phyloP scores from a whole-genome alignment of 495 filamentous ascomycete genomes.

The Neurospora sublineolata region DNA sequence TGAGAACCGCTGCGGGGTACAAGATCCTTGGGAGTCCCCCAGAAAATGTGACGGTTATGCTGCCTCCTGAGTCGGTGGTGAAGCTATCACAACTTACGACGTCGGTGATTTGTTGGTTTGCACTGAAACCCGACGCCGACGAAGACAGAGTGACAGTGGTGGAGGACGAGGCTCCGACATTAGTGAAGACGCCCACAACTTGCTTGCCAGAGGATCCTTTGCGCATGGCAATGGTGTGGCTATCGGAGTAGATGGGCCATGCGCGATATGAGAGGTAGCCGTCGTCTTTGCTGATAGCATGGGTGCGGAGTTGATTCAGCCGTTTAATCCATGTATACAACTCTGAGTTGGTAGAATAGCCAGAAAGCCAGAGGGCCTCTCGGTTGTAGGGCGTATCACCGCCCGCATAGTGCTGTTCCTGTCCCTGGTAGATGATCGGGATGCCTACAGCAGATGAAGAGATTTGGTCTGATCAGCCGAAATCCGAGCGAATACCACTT shows the following conservation, averaged over 20 bases:
- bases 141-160: constrained; percentile 38
- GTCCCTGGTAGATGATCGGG: constrained; percentile 42
- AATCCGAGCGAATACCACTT: neutral
- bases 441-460: constrained; percentile 16
- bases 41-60: constrained; percentile 33
- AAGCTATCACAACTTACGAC: constrained; percentile 37
- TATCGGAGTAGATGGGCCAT: constrained; percentile 44
- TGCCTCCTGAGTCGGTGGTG: constrained; percentile 32
- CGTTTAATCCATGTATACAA: constrained; percentile 50
- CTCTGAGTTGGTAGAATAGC: constrained; percentile 45
- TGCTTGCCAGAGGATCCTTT: constrained; percentile 48
- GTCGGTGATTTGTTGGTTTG: constrained; percentile 32
- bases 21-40: constrained; percentile 42
- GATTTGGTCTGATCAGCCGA: neutral
- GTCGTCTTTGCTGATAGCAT: constrained; percentile 36
- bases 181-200: constrained; percentile 50
- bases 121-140: constrained; percentile 28
- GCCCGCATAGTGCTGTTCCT: constrained; percentile 61
- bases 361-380: constrained; percentile 62
- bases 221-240: constrained; percentile 47
- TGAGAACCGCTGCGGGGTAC: constrained; percentile 26
- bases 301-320: constrained; percentile 44
- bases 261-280: constrained; percentile 44
- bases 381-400: constrained; percentile 51
- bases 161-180: constrained; percentile 38